phyloP scores from a whole-genome alignment of 1,284 basidiomycete genomes.

The Coniophora puteana region DNA sequence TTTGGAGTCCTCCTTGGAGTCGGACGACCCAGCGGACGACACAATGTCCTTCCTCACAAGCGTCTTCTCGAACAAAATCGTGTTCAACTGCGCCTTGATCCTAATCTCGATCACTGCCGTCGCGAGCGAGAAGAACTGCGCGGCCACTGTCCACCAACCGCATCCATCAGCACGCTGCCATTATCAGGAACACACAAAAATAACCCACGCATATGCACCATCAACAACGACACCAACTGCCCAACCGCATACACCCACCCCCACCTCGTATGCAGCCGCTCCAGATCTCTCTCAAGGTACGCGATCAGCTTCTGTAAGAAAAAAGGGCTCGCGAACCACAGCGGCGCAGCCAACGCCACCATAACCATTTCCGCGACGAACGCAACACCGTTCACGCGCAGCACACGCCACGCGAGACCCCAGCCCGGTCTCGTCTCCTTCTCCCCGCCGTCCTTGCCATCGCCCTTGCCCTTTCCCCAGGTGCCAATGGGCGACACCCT shows the following conservation, averaged over 20 bases:
- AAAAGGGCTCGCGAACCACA: slow-evolving; percentile 78
- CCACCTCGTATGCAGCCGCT: slow-evolving; percentile 55
- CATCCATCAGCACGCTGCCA: no score
- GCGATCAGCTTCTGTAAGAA: slow-evolving; percentile 69
- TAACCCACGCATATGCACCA: no score
- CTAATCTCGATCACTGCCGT: slow-evolving; percentile 72
- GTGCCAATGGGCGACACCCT: slow-evolving; percentile 33
- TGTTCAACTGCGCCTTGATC: slow-evolving; percentile 80
- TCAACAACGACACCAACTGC: no score
- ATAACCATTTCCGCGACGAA: slow-evolving; percentile 49
- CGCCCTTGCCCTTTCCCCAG: slow-evolving; percentile 36
- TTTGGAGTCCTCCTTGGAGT: slow-evolving; percentile 19
- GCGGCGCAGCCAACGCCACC: slow-evolving; percentile 56
- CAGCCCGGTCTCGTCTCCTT: slow-evolving; percentile 53
- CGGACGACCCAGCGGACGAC: slow-evolving; percentile 43
- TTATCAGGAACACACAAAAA: no score
- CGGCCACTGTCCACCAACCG: slow-evolving; percentile 24
- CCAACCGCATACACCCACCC: slow-evolving; percentile 73
- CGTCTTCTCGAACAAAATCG: slow-evolving; percentile 85
- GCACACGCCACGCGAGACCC: slow-evolving; percentile 54
- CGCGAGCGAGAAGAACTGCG: slow-evolving; percentile 68
- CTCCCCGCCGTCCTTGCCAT: no score
- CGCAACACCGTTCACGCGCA: slow-evolving; percentile 45
- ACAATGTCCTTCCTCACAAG: slow-evolving; percentile 86
- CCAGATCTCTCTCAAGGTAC: slow-evolving; percentile 68